Evolutionary conservation across 192 early-diverging fungal species (phyloP), one percentile per base, ranked within the genome.

Genomic region (Coemansia sp.): DNA sequence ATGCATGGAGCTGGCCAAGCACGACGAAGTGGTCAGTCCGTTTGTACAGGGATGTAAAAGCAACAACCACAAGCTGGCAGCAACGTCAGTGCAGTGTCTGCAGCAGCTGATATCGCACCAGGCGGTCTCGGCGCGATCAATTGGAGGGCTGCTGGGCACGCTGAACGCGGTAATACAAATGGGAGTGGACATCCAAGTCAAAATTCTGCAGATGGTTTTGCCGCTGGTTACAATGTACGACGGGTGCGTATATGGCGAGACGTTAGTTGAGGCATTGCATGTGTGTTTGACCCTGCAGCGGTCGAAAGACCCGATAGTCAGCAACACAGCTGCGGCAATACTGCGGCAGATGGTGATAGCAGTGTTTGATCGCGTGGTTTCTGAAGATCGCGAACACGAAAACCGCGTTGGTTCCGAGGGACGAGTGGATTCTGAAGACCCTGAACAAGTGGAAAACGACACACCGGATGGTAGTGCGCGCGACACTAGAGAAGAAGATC

Each of bases 131-230:
- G 57, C 24, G 2, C 66, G 70, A 42, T 86, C 92, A 4, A 80
- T 93, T 20, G 68, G 84, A 51, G 85, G 82, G 14, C 81, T 92
- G 11, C 63, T 97, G 27, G 76, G 86, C 51, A 87, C 88, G 3
- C 80, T 96, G 29, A 90, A 87, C 29, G 84, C 92, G 46, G 87
- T 91, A 23, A 84, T 88, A 54, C 72, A 76, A 2, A 85, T 87
- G 59, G 87, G 88, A 20, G 82, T 91, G 8, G 95, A 98, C 30
- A 87, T 95, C 23, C 97, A 99, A 71, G 78, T 99, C 39, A 97
- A 96, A 64, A 87, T 95, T 14, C 76, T 99, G 46, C 97, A 99
- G 70, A 94, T 91, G 10, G 83, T 99, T 8, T 67, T 96, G 29
- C 95, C 97, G 4, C 82, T 99, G 25, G 82, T 96, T 11, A 91